Evolutionary conservation across 2,329 filamentous ascomycete genomes (phyloP).

Genomic region (Talaromyces rugulosus): DNA sequence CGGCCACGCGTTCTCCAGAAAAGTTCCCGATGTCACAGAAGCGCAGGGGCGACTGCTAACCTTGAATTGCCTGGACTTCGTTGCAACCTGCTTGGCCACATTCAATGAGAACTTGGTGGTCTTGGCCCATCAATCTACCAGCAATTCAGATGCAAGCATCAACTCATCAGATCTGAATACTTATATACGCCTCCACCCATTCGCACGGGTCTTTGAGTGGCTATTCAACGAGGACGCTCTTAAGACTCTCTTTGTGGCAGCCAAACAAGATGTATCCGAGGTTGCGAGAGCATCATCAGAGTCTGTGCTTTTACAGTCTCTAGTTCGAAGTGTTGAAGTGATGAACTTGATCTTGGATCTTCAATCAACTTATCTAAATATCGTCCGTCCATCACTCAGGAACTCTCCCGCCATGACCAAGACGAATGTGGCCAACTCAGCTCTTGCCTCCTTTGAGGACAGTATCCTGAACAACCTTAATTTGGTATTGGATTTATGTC

Average conservation of each 20-base stretch:
- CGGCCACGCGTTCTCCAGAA: slow-evolving; percentile 69
- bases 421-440: slow-evolving; percentile 64
- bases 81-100: slow-evolving; percentile 69
- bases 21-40: slow-evolving; percentile 62
- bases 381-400: slow-evolving; percentile 76
- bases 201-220: slow-evolving; percentile 95
- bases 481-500: slow-evolving; percentile 75
- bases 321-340: slow-evolving; percentile 77
- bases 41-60: slow-evolving; percentile 69
- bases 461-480: slow-evolving; percentile 76
- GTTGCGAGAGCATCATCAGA: slow-evolving; percentile 69
- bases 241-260: slow-evolving; percentile 68
- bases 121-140: slow-evolving; percentile 72
- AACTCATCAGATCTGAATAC: slow-evolving; percentile 68
- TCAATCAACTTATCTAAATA: slow-evolving; percentile 85
- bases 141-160: slow-evolving; percentile 72
- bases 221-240: slow-evolving; percentile 91
- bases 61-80: slow-evolving; percentile 79
- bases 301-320: slow-evolving; percentile 74
- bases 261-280: slow-evolving; percentile 70
- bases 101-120: slow-evolving; percentile 95
- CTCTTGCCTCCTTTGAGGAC: slow-evolving; percentile 88
- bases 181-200: slow-evolving; percentile 87
- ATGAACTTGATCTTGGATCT: slow-evolving; percentile 78
- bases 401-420: slow-evolving; percentile 57